These are phyloP conservation scores for Eutrema heterophyllum DNA, from an alignment of 345 rosid species.

Conservation along the genomic window DNA sequence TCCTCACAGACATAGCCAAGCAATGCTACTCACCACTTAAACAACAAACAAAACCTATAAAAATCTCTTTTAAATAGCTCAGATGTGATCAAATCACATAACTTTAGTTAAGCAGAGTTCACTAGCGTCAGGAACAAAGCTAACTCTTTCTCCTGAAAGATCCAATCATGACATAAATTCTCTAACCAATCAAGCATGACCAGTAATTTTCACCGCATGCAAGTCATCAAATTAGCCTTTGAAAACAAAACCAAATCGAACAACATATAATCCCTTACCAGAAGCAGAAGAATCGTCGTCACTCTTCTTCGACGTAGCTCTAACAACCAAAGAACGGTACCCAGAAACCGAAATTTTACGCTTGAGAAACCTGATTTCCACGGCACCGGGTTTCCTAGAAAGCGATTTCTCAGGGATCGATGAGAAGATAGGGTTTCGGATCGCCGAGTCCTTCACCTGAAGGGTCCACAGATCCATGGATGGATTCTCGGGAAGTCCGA, in stretches of 20 bases:
- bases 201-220: neutral
- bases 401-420: constrained; percentile 11
- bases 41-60: neutral
- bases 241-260: neutral
- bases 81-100: neutral
- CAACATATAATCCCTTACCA: constrained; percentile 24
- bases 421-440: constrained; percentile 29
- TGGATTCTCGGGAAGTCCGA: neutral
- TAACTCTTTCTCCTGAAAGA: neutral
- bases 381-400: constrained; percentile 1
- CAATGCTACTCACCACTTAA: neutral
- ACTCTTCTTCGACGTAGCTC: constrained; percentile 63
- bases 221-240: neutral
- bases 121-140: neutral
- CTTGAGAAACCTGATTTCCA: constrained; percentile 44
- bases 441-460: constrained; percentile 21
- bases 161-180: neutral
- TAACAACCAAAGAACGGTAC: constrained; percentile 36
- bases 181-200: neutral
- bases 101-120: neutral
- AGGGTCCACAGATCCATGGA: constrained; percentile 30
- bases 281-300: constrained; percentile 37
- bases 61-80: neutral
- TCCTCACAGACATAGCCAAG: neutral
- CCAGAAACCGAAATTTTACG: constrained; percentile 30